A percentile compares a stretch with the other conserved stretches of the same genome.
These are phyloP conservation scores for Pisolithus tinctorius DNA, from an alignment of 768 basidiomycete species.

Conservation along the genomic window DNA sequence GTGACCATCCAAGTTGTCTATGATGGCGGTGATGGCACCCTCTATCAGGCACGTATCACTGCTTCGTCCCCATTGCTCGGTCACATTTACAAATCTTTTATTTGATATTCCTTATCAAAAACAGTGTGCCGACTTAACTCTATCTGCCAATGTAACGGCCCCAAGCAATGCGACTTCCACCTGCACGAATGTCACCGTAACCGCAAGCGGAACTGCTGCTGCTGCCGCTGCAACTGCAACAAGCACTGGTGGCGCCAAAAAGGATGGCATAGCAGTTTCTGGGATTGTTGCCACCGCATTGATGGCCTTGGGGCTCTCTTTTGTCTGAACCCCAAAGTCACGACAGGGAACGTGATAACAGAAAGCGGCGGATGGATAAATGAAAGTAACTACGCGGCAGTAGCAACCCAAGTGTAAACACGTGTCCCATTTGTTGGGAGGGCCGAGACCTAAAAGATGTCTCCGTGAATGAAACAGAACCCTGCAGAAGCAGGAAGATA, in stretches of 20 bases:
- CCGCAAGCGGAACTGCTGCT: constrained; percentile 3
- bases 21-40: constrained; percentile 61
- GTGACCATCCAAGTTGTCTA: constrained; percentile 68
- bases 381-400: neutral
- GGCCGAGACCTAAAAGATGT: neutral
- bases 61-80: neutral
- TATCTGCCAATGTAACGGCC: constrained; percentile 47
- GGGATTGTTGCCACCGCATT: constrained; percentile 8
- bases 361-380: neutral
- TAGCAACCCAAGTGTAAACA: neutral
- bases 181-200: constrained; percentile 30
- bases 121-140: constrained; percentile 76
- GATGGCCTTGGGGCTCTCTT: constrained; percentile 2
- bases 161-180: constrained; percentile 33
- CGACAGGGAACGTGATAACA: neutral
- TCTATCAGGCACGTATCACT: constrained; percentile 52
- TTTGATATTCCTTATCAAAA: constrained; percentile 1
- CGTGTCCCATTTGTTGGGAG: neutral
- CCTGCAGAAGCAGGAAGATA: neutral
- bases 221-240: constrained; percentile 9
- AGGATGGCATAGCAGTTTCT: constrained; percentile 5
- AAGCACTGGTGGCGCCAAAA: constrained; percentile 14
- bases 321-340: constrained; percentile 14
- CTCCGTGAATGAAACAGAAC: neutral
- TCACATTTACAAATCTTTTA: neutral